Evolutionary conservation across 495 filamentous ascomycete species (phyloP).

Genomic region (Bacidia gigantensis): DNA sequence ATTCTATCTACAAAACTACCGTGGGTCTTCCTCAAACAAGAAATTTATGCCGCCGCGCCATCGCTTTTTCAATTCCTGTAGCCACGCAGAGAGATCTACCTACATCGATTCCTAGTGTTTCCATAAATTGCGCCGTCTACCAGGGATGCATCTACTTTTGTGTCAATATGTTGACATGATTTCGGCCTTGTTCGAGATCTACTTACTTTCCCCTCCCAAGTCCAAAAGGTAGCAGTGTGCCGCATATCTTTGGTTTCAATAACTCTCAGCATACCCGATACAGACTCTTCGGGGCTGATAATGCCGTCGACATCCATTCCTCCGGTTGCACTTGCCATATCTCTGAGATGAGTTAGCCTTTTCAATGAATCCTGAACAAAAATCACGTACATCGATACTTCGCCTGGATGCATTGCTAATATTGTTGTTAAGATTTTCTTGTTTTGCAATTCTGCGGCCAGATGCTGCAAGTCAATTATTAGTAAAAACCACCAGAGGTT

Average conservation of each 20-base stretch:
- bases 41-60: too few species aligned
- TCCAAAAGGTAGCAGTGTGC: constrained; percentile 42
- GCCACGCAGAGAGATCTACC: too few species aligned
- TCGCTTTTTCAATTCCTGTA: too few species aligned
- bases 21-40: too few species aligned
- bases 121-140: too few species aligned
- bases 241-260: constrained; percentile 33
- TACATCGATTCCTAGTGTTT: too few species aligned
- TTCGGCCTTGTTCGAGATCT: too few species aligned
- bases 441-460: constrained; percentile 38
- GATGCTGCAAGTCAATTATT: constrained; percentile 24
- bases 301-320: constrained; percentile 38
- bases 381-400: constrained; percentile 35
- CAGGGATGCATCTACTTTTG: too few species aligned
- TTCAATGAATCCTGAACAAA: too few species aligned
- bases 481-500: background rate
- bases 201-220: constrained; percentile 36
- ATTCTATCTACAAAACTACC: too few species aligned
- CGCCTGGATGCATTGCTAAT: constrained; percentile 42
- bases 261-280: constrained; percentile 36
- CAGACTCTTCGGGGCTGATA: constrained; percentile 35
- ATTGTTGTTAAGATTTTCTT: constrained; percentile 33
- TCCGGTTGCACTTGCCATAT: constrained; percentile 34
- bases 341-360: constrained; percentile 19
- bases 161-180: too few species aligned